These are phyloP conservation scores for Tephrocybe sp. DNA, from an alignment of 768 basidiomycete genomes.

Conservation along the genomic window DNA sequence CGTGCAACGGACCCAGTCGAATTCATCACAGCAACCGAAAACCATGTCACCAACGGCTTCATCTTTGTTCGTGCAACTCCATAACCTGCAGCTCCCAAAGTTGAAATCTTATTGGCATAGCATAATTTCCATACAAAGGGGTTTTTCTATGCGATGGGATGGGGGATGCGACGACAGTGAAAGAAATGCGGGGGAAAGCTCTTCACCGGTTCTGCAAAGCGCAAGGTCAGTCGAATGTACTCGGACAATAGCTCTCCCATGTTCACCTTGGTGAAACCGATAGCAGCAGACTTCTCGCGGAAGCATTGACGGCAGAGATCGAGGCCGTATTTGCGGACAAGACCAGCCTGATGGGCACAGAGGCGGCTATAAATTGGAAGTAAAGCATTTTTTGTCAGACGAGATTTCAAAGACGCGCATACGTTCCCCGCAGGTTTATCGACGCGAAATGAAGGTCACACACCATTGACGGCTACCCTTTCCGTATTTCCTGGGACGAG, in stretches of 20 bases:
- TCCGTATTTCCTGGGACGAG: slow-evolving; percentile 92
- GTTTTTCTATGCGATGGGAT: slow-evolving; percentile 5
- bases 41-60: too few relatives aligned
- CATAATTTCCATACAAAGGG: slow-evolving; percentile 18
- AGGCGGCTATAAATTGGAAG: slow-evolving; percentile 65
- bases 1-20: too few relatives aligned
- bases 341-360: slow-evolving; percentile 96
- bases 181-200: background rate
- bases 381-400: background rate
- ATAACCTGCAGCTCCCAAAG: too few relatives aligned
- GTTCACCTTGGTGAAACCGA: slow-evolving; percentile 91
- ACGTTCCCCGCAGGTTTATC: background rate
- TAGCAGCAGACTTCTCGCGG: slow-evolving; percentile 92
- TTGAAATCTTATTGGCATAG: slow-evolving; percentile 13
- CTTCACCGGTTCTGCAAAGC: slow-evolving; percentile 46
- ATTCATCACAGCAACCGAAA: too few relatives aligned
- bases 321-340: slow-evolving; percentile 96
- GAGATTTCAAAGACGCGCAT: background rate
- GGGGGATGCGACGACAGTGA: background rate
- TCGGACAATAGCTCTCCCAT: background rate
- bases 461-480: slow-evolving; percentile 96
- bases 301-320: slow-evolving; percentile 99
- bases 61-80: too few relatives aligned
- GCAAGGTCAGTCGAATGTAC: background rate
- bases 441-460: slow-evolving; percentile 31